Conservation (phyloP, 2,329 filamentous ascomycete genomes). For the Zarea fungicola region DNA sequence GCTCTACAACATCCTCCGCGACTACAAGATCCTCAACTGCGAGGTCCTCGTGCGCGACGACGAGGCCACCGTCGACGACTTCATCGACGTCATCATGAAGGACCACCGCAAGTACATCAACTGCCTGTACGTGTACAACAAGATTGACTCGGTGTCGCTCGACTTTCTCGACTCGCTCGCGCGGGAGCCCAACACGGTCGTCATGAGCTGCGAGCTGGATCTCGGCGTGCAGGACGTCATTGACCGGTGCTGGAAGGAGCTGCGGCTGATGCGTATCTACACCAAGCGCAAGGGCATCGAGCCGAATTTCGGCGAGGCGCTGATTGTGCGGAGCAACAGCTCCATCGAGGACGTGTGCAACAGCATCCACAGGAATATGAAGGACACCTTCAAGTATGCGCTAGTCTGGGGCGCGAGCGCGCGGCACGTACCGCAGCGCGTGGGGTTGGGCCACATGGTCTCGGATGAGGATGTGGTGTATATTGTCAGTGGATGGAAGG, state of each 20-base stretch:
- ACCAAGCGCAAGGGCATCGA: conserved; percentile 93
- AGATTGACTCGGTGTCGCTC: conserved; percentile 91
- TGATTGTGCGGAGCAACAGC: conserved; percentile 85
- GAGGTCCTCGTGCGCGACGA: conserved; percentile 95
- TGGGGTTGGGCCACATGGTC: conserved; percentile 79
- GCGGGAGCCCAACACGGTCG: conserved; percentile 85
- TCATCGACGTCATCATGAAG: conserved; percentile 99
- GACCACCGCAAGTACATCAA: conserved; percentile 97
- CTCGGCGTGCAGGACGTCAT: conserved; percentile 91
- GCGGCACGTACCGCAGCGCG: conserved; percentile 87
- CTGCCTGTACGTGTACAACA: conserved; percentile 98
- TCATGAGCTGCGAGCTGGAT: conserved; percentile 97
- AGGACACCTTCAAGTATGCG: conserved; percentile 99
- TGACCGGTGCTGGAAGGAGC: conserved; percentile 90
- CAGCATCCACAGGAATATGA: conserved; percentile 84
- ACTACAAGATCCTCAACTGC: conserved; percentile 98
- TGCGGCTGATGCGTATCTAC: conserved; percentile 86
- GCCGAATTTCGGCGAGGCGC: conserved; percentile 81
- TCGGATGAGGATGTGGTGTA: conserved; percentile 64
- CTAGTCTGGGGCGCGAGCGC: conserved; percentile 97
- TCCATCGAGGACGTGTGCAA: conserved; percentile 97
- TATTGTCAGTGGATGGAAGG: conserved; percentile 60
- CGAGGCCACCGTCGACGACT: conserved; percentile 91
- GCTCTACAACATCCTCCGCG: conserved; percentile 92
- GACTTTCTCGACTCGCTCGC: conserved; percentile 91